Percentiles rank a stretch among this genome's conserved stretches.
Evolutionary conservation across 2,329 filamentous ascomycete genomes (phyloP).

Genomic region (Colletotrichum filicis): DNA sequence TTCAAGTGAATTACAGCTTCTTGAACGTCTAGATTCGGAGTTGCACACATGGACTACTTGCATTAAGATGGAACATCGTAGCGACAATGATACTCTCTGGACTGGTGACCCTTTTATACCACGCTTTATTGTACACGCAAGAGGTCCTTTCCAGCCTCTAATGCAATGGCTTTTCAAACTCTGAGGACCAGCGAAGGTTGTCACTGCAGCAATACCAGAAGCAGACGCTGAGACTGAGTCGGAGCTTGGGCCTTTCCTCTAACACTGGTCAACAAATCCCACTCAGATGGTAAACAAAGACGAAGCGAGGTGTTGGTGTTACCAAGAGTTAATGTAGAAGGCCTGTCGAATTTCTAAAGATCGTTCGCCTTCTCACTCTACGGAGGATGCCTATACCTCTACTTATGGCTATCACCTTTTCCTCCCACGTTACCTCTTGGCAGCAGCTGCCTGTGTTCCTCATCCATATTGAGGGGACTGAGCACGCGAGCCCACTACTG

Average conservation of each 20-base stretch:
- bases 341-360: background rate
- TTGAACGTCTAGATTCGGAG: background rate
- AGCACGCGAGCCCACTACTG: slow-evolving; percentile 14
- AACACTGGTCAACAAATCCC: background rate
- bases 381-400: background rate
- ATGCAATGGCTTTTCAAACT: background rate
- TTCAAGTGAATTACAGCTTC: background rate
- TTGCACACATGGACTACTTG: background rate
- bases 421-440: background rate
- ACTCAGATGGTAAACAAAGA: background rate
- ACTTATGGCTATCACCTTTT: no score
- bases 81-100: background rate
- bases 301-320: background rate
- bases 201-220: background rate
- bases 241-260: background rate
- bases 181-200: background rate
- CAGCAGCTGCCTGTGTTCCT: background rate
- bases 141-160: background rate
- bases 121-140: background rate
- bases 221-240: background rate
- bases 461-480: background rate
- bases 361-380: no score
- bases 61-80: no score
- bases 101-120: background rate
- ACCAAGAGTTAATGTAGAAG: background rate